Conservation (phyloP, 2,329 filamentous ascomycete species). For the Phialophora expanda region DNA sequence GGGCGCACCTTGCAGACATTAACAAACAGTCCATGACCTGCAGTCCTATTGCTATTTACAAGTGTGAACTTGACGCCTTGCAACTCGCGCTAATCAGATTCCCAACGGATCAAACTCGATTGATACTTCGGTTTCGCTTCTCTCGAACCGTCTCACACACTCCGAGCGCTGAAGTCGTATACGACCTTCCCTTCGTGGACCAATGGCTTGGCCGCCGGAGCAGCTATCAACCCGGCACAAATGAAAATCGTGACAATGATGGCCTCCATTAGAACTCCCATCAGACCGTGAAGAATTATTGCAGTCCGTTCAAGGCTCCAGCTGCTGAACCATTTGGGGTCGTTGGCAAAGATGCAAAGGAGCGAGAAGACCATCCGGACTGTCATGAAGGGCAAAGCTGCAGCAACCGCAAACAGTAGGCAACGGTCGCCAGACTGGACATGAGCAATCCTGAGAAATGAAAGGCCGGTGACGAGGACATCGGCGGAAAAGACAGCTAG, state of each 20-base stretch:
- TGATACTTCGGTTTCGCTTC: background rate
- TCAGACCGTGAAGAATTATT: slow-evolving; percentile 51
- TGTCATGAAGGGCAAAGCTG: slow-evolving; percentile 57
- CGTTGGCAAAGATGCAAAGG: slow-evolving; percentile 51
- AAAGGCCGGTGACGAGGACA: slow-evolving; percentile 41
- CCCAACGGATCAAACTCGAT: background rate
- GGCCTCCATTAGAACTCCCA: slow-evolving; percentile 60
- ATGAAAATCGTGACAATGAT: slow-evolving; percentile 52
- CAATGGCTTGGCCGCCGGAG: background rate
- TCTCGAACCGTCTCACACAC: background rate
- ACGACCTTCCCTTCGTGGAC: slow-evolving; percentile 14
- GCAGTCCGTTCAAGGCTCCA: slow-evolving; percentile 45
- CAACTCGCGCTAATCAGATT: background rate
- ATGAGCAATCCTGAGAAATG: slow-evolving; percentile 43
- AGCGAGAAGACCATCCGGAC: slow-evolving; percentile 57
- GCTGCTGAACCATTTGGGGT: slow-evolving; percentile 51
- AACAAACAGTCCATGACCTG: background rate
- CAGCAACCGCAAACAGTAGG: slow-evolving; percentile 51
- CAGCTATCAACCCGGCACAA: slow-evolving; percentile 41
- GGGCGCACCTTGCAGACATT: background rate
- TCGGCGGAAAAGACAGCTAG: slow-evolving; percentile 49
- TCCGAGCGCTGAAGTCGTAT: slow-evolving; percentile 10
- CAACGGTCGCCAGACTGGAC: slow-evolving; percentile 55
- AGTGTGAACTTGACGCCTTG: background rate
- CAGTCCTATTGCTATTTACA: background rate